These are phyloP conservation scores for Wickerhamiella cacticola DNA, from an alignment of 805 yeast species.

Conservation along the genomic window DNA sequence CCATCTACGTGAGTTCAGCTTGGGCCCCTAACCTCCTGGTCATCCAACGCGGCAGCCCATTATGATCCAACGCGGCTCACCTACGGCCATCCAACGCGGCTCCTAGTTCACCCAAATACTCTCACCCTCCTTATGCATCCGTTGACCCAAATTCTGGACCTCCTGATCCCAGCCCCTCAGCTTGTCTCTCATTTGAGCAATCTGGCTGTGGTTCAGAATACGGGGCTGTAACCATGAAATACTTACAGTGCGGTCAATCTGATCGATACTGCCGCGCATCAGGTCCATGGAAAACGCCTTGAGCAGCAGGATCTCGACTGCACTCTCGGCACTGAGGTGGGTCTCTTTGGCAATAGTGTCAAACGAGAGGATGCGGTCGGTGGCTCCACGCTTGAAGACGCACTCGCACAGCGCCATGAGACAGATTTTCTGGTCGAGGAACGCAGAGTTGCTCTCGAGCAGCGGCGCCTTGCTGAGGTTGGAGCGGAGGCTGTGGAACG, in stretches of 20 bases:
- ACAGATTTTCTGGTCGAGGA: slow-evolving; percentile 80
- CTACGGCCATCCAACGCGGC: too few species aligned
- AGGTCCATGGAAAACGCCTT: slow-evolving; percentile 77
- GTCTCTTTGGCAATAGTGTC: slow-evolving; percentile 63
- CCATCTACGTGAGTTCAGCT: too few species aligned
- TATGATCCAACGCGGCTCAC: too few species aligned
- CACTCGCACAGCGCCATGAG: slow-evolving; percentile 84
- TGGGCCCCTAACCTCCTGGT: too few species aligned
- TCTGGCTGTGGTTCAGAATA: slow-evolving; percentile 72
- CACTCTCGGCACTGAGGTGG: slow-evolving; percentile 44
- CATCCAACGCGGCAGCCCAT: too few species aligned
- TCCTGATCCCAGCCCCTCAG: slow-evolving; percentile 66
- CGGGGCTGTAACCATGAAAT: slow-evolving; percentile 96
- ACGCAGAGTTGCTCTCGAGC: slow-evolving; percentile 45
- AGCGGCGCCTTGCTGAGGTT: slow-evolving; percentile 40
- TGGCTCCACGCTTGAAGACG: slow-evolving; percentile 63
- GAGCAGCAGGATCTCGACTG: slow-evolving; percentile 84
- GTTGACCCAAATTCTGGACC: slow-evolving; percentile 52
- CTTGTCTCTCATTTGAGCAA: slow-evolving; percentile 59
- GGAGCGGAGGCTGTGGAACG: slow-evolving; percentile 42
- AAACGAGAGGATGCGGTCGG: slow-evolving; percentile 62
- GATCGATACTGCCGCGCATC: slow-evolving; percentile 82
- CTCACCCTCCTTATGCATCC: slow-evolving; percentile 49
- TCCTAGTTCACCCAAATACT: slow-evolving; percentile 42
- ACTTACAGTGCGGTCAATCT: slow-evolving; percentile 63